Evolutionary conservation across 192 early-diverging fungal species (phyloP).

Genomic region (Globomyces pollinis-pini): DNA sequence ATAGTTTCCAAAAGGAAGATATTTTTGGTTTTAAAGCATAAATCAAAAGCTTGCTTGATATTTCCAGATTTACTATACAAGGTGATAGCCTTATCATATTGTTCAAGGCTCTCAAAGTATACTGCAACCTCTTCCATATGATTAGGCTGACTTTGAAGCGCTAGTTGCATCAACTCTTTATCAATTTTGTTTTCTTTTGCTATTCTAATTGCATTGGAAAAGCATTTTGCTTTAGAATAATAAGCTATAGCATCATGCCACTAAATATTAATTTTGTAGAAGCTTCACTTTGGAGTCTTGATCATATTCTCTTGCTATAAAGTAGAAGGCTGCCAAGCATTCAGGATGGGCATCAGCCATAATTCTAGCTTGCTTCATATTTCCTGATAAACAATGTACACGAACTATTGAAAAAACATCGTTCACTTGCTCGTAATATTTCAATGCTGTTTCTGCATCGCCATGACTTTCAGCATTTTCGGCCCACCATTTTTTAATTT

Average conservation of each 20-base stretch:
- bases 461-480: constrained; percentile 42
- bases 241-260: constrained; percentile 43
- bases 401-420: constrained; percentile 41
- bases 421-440: constrained; percentile 35
- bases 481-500: constrained; percentile 46
- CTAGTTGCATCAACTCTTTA: constrained; percentile 41
- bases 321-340: constrained; percentile 32
- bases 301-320: constrained; percentile 43
- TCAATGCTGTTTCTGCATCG: constrained; percentile 30
- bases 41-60: constrained; percentile 34
- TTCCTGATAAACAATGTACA: constrained; percentile 35
- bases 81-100: constrained; percentile 33
- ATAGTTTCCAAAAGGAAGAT: constrained; percentile 30
- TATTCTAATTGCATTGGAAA: constrained; percentile 39
- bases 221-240: constrained; percentile 38
- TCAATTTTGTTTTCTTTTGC: constrained; percentile 43
- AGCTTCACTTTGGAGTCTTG: constrained; percentile 35
- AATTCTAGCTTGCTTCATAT: constrained; percentile 28
- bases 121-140: constrained; percentile 44
- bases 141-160: constrained; percentile 32
- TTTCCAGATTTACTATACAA: constrained; percentile 41
- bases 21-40: constrained; percentile 37
- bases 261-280: too few relatives aligned
- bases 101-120: constrained; percentile 28
- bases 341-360: constrained; percentile 22